A percentile compares a stretch with the other conserved stretches of the same genome.
phyloP scores from a whole-genome alignment of 2,329 filamentous ascomycete species.

The Sordariomycetes sp. region DNA sequence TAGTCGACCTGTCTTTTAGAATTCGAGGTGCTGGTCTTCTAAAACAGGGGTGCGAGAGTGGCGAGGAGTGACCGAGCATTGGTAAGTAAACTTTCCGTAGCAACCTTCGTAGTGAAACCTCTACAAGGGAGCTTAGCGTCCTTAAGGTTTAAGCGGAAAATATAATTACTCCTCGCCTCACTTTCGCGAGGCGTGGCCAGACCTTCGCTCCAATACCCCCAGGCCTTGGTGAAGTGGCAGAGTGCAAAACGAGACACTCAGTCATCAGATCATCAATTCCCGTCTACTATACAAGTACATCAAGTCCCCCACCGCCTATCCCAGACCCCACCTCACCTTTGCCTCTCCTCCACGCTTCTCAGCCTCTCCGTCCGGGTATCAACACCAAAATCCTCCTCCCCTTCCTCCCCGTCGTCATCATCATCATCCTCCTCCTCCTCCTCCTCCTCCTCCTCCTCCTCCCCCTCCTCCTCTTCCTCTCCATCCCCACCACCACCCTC shows the following conservation, averaged over 20 bases:
- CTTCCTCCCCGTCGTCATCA: too few relatives aligned
- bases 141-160: too few relatives aligned
- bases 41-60: too few relatives aligned
- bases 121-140: too few relatives aligned
- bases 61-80: too few relatives aligned
- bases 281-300: neutral
- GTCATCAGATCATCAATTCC: neutral
- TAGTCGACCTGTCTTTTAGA: too few relatives aligned
- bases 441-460: slow-evolving; percentile 23
- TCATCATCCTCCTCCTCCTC: slow-evolving; percentile 19
- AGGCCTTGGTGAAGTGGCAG: neutral
- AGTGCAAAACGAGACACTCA: neutral
- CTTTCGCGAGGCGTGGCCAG: too few relatives aligned
- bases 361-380: slow-evolving; percentile 40
- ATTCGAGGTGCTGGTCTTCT: too few relatives aligned
- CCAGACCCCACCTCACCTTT: neutral
- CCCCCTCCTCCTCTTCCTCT: slow-evolving; percentile 43
- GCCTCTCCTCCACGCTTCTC: slow-evolving; percentile 29
- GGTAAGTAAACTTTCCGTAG: too few relatives aligned
- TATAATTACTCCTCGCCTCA: too few relatives aligned
- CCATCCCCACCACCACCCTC: slow-evolving; percentile 50
- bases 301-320: neutral
- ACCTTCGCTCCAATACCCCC: too few relatives aligned
- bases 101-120: too few relatives aligned
- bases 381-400: slow-evolving; percentile 30